These are phyloP conservation scores for Kwoniella shivajii DNA, from an alignment of 1,284 basidiomycete species.

Conservation along the genomic window DNA sequence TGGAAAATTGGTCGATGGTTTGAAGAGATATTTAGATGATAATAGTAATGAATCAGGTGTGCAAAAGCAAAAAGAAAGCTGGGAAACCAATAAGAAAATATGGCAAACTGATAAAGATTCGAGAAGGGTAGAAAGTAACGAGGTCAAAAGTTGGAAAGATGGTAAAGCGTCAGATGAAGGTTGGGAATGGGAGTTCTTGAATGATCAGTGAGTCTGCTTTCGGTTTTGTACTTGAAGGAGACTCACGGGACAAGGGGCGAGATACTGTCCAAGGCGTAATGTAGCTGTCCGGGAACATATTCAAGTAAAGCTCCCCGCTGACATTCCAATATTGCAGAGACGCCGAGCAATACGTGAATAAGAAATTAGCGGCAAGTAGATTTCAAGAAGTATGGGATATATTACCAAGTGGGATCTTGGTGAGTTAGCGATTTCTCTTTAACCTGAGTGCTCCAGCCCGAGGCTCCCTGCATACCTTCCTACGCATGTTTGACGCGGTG, in stretches of 20 bases:
- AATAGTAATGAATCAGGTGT: not conserved
- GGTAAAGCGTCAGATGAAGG: slow-evolving; percentile 36
- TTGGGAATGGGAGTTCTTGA: slow-evolving; percentile 47
- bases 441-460: no score
- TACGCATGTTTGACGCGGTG: no score
- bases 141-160: slow-evolving; percentile 41
- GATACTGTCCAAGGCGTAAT: no score
- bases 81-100: slow-evolving; percentile 35
- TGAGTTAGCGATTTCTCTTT: slow-evolving; percentile 23
- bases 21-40: slow-evolving; percentile 22
- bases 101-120: slow-evolving; percentile 53
- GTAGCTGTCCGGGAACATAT: no score
- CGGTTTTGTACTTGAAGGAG: not conserved
- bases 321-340: slow-evolving; percentile 19
- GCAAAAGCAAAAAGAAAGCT: slow-evolving; percentile 9
- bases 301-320: no score
- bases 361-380: slow-evolving; percentile 25
- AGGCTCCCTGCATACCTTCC: no score
- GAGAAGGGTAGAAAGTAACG: slow-evolving; percentile 3
- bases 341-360: slow-evolving; percentile 33
- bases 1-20: slow-evolving; percentile 12
- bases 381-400: slow-evolving; percentile 43
- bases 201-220: slow-evolving; percentile 34
- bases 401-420: slow-evolving; percentile 49
- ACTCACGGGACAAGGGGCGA: not conserved